A percentile compares a stretch with the other conserved stretches of the same genome.
Evolutionary conservation across 495 filamentous ascomycete species (phyloP).

Genomic region (Thermochaetoides thermophila): DNA sequence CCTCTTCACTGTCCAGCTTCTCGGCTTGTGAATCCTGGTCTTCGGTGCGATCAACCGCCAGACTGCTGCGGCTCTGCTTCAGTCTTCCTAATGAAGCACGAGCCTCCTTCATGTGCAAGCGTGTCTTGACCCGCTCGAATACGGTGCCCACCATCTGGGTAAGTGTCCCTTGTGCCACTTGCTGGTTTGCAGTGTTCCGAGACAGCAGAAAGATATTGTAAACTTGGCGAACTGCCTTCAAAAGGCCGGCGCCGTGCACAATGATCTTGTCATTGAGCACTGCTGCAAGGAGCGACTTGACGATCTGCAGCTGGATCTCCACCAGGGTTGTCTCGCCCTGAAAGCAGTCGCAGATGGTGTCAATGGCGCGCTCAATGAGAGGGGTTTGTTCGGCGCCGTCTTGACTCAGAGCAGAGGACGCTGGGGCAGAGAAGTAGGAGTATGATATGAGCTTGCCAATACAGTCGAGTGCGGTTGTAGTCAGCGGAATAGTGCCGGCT

Average conservation of each 20-base stretch:
- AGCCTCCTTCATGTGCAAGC: slow-evolving; percentile 76
- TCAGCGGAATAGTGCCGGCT: slow-evolving; percentile 63
- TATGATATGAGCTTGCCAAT: slow-evolving; percentile 98
- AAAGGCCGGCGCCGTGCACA: slow-evolving; percentile 87
- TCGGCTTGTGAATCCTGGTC: slow-evolving; percentile 21
- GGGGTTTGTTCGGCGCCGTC: slow-evolving; percentile 36
- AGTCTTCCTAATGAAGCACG: slow-evolving; percentile 36
- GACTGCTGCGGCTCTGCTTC: slow-evolving; percentile 30
- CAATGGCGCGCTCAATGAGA: slow-evolving; percentile 92
- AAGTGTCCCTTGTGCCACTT: slow-evolving; percentile 87
- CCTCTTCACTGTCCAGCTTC: slow-evolving; percentile 28
- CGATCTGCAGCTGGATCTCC: slow-evolving; percentile 91
- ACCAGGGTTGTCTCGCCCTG: slow-evolving; percentile 83
- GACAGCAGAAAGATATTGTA: slow-evolving; percentile 98
- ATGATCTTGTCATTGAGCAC: slow-evolving; percentile 97
- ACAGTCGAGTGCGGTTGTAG: slow-evolving; percentile 86
- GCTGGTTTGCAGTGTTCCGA: slow-evolving; percentile 80
- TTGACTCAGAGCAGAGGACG: slow-evolving; percentile 25
- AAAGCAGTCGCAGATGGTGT: slow-evolving; percentile 98
- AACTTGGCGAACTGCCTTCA: slow-evolving; percentile 96
- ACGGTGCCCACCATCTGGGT: slow-evolving; percentile 99
- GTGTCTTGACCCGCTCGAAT: slow-evolving; percentile 82
- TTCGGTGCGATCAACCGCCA: slow-evolving; percentile 29
- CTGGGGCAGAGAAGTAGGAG: slow-evolving; percentile 82
- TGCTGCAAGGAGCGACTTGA: slow-evolving; percentile 88